Base-by-base conservation (phyloP, 306 rosid species). In the Casuarina glauca region DNA sequence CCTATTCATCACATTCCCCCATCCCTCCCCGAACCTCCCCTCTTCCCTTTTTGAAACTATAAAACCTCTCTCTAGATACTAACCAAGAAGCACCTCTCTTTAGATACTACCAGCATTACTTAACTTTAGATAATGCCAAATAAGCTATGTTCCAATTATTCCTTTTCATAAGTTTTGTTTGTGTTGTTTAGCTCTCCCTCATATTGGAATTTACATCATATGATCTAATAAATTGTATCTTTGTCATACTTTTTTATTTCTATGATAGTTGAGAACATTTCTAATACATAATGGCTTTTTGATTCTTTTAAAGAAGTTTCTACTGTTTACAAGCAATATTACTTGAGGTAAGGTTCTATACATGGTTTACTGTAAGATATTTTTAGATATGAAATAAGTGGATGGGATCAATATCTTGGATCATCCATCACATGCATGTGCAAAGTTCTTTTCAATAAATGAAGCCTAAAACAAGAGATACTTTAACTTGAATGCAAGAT, bases 211-310 rank as follows among this genome's bases (percentile, higher is more conserved):
- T 66, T 19, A 16, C 19, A 8, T 42, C 4, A 15, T 32, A 39
- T 64, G 70, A 3, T 13, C 46, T 19, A 39, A 66, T 6, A 42
- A n/a, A 3, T 13, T 41, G 48, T 69, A 39, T 58, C 55, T 78
- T 88, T 57, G 48, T 62, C 75, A 57, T 82, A 69, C 32, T 26
- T 48, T 73, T 43, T 44, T 73, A 19, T 26, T 35, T 74, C 26
- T 10, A 11, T 35, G 49, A 66, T 82, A 95, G 97, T 51, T 95
- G 86, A 82, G 96, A 85, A 95, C 97, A 70, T 95, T 95, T 80
- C 86, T 95, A 80, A 95, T 95, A 85, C 94, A 97, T 61, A 95
- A 95, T 86, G 99, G 99, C 74, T 82, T 93, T 84, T 41, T 96
- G 74, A 80, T 85, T 88, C 91, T 95, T 70, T 95, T 20, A 20